Percentiles rank a stretch among this genome's conserved stretches.
These are phyloP conservation scores for Umbelopsis ramanniana DNA, from an alignment of 192 early-diverging fungal genomes.

Conservation along the genomic window DNA sequence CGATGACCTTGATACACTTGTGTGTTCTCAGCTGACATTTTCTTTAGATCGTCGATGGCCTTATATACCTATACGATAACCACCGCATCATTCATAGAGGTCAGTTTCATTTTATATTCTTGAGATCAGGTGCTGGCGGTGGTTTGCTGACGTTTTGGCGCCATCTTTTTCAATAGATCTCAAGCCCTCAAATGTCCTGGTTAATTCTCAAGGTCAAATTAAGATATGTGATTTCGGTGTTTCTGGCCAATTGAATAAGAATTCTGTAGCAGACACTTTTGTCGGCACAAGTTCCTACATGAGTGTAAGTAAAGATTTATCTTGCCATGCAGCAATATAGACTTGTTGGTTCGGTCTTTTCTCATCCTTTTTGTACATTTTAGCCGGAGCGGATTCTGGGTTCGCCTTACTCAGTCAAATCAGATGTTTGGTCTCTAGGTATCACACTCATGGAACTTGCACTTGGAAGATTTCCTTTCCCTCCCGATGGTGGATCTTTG, in stretches of 20 bases:
- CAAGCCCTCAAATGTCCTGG: conserved; percentile 86
- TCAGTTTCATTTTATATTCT: conserved; percentile 27
- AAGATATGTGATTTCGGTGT: conserved; percentile 94
- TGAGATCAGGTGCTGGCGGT: background rate
- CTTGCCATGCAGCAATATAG: too few relatives aligned
- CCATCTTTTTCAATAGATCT: conserved; percentile 64
- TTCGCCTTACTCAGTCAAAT: conserved; percentile 79
- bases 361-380: background rate
- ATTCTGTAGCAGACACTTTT: conserved; percentile 87
- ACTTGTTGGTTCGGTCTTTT: too few relatives aligned
- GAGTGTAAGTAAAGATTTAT: conserved; percentile 56
- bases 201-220: conserved; percentile 80
- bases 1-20: too few relatives aligned
- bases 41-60: conserved; percentile 73
- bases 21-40: too few relatives aligned
- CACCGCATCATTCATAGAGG: conserved; percentile 95
- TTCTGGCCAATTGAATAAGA: conserved; percentile 79
- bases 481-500: conserved; percentile 68
- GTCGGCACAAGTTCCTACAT: conserved; percentile 87
- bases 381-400: conserved; percentile 81
- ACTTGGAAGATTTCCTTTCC: conserved; percentile 75
- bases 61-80: conserved; percentile 87
- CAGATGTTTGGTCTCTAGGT: conserved; percentile 87
- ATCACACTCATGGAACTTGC: conserved; percentile 85
- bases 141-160: background rate